These are phyloP conservation scores for Drechslerella dactyloides DNA, from an alignment of 2,329 filamentous ascomycete species.

Conservation along the genomic window DNA sequence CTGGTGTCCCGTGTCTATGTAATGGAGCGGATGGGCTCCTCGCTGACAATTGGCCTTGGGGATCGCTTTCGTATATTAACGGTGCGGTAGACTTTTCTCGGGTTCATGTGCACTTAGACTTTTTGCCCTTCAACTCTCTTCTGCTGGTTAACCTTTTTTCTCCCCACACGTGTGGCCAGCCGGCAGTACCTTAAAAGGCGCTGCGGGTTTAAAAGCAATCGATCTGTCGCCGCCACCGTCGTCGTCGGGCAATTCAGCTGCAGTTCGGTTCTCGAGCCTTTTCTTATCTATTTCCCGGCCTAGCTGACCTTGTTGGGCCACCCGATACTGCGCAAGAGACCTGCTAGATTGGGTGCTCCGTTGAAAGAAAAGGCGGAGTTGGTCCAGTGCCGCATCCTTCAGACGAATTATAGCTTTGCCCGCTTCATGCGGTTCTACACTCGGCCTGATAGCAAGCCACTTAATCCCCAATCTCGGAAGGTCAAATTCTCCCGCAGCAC, in stretches of 20 bases:
- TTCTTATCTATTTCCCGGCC: not conserved
- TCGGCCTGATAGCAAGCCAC: constrained; percentile 49
- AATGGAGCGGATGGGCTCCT: constrained; percentile 12
- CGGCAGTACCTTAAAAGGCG: constrained; percentile 9
- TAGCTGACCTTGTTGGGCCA: not conserved
- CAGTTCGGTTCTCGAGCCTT: not conserved
- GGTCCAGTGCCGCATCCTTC: constrained; percentile 26
- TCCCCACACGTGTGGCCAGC: constrained; percentile 17
- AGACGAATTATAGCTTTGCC: constrained; percentile 50
- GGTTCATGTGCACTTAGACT: constrained; percentile 46
- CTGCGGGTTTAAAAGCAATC: constrained; percentile 27
- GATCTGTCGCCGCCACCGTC: constrained; percentile 1
- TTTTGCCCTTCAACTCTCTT: constrained; percentile 33
- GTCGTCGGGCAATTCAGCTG: not conserved
- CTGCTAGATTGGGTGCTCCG: constrained; percentile 26
- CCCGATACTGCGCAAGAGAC: constrained; percentile 18
- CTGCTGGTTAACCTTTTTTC: constrained; percentile 26
- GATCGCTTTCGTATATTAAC: constrained; percentile 24
- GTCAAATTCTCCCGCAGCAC: constrained; percentile 49
- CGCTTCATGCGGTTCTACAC: constrained; percentile 43
- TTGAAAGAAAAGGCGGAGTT: not conserved
- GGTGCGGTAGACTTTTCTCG: constrained; percentile 39
- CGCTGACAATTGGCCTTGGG: constrained; percentile 10
- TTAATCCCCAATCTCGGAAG: constrained; percentile 51
- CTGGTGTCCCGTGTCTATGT: constrained; percentile 2